A percentile compares a stretch with the other conserved stretches of the same genome.
These are phyloP conservation scores for Salix exigua DNA, from an alignment of 345 rosid genomes.

Conservation along the genomic window DNA sequence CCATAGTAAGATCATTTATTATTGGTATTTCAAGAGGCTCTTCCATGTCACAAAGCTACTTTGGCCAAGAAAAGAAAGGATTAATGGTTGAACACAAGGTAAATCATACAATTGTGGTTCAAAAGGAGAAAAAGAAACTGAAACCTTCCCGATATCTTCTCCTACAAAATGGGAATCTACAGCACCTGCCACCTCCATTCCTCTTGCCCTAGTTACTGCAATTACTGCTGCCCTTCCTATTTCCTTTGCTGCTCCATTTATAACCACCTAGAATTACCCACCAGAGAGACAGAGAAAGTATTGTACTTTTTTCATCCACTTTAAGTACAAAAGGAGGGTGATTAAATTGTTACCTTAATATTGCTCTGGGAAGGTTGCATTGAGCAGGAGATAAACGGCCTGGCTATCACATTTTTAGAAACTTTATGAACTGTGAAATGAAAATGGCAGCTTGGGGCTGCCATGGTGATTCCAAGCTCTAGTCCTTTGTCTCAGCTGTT, in stretches of 20 bases:
- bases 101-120: background rate
- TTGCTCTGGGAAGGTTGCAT: conserved; percentile 70
- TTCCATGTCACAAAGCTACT: conserved; percentile 75
- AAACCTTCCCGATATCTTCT: conserved; percentile 80
- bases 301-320: background rate
- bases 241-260: conserved; percentile 93
- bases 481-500: conserved; percentile 2
- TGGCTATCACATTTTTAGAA: conserved; percentile 28
- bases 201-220: conserved; percentile 82
- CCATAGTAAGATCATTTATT: conserved; percentile 82
- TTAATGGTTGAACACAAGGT: background rate
- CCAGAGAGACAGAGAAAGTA: background rate
- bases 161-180: conserved; percentile 74
- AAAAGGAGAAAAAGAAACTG: background rate
- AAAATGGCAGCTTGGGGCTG: conserved; percentile 51
- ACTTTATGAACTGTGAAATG: conserved; percentile 24
- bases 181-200: conserved; percentile 94
- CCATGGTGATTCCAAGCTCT: conserved; percentile 37
- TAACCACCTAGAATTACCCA: conserved; percentile 42
- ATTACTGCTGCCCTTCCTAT: conserved; percentile 86
- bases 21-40: conserved; percentile 82
- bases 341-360: conserved; percentile 54
- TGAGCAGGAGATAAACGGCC: conserved; percentile 55
- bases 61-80: background rate
- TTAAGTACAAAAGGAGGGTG: background rate